phyloP scores from a whole-genome alignment of 2,329 filamentous ascomycete species.

The Penicillium sp. region DNA sequence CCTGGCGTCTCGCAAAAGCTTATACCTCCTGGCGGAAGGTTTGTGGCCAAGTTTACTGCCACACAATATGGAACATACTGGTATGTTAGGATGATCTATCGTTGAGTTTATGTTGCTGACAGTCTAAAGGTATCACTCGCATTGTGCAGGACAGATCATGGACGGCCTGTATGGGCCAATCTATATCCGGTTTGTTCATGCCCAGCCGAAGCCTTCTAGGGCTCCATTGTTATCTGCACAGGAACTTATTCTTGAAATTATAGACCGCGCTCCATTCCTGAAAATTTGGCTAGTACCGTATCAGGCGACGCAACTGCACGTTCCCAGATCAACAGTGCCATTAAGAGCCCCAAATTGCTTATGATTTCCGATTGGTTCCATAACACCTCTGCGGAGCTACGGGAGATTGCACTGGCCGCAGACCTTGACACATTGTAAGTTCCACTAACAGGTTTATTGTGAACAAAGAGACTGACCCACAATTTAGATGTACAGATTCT shows the following conservation, averaged over 20 bases:
- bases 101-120: neutral
- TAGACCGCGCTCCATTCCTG: neutral
- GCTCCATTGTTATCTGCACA: neutral
- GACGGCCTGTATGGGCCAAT: conserved; percentile 59
- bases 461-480: neutral
- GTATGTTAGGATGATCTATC: neutral
- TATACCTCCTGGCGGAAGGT: conserved; percentile 50
- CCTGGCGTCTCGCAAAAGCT: conserved; percentile 54
- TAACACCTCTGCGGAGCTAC: conserved; percentile 48
- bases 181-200: conserved; percentile 37
- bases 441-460: neutral
- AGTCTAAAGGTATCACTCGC: conserved; percentile 53
- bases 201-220: conserved; percentile 14
- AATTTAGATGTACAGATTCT: conserved; percentile 57
- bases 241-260: neutral
- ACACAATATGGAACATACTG: conserved; percentile 56
- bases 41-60: conserved; percentile 53
- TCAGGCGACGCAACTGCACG: conserved; percentile 39
- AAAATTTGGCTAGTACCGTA: neutral
- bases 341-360: conserved; percentile 39
- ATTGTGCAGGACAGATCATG: conserved; percentile 54
- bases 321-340: conserved; percentile 45
- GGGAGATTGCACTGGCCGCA: conserved; percentile 19
- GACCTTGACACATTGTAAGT: conserved; percentile 1
- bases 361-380: conserved; percentile 58